Conservation (phyloP, 2,329 filamentous ascomycete genomes). For the Coniochaeta pulveracea region DNA sequence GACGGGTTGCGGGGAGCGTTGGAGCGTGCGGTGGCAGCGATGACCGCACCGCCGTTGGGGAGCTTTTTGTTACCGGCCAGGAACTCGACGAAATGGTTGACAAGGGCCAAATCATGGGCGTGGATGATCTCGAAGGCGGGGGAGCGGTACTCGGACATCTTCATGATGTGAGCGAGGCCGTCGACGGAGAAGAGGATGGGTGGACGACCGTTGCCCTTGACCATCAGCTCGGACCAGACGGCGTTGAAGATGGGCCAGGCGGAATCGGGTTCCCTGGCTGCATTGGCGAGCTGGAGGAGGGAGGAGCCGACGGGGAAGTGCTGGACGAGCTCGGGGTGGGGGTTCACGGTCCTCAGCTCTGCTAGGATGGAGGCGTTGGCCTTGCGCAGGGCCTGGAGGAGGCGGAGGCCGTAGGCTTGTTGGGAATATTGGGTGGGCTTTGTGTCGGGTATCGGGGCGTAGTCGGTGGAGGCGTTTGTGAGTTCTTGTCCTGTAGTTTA, state of each 20-base stretch:
- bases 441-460: conserved; percentile 54
- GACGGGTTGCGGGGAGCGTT: conserved; percentile 56
- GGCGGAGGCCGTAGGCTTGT: conserved; percentile 61
- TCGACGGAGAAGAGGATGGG: conserved; percentile 68
- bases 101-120: conserved; percentile 69
- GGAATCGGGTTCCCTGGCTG: conserved; percentile 62
- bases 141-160: conserved; percentile 61
- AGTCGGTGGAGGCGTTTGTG: conserved; percentile 69
- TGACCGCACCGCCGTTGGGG: conserved; percentile 65
- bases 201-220: conserved; percentile 28
- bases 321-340: conserved; percentile 30
- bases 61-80: conserved; percentile 48
- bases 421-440: conserved; percentile 59
- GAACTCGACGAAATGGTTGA: conserved; percentile 63
- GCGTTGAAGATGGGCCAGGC: conserved; percentile 74
- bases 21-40: conserved; percentile 63
- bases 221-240: conserved; percentile 66
- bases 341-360: conserved; percentile 29
- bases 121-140: conserved; percentile 66
- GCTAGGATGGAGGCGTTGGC: conserved; percentile 60
- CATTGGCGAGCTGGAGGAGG: conserved; percentile 58
- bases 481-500: conserved; percentile 60
- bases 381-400: conserved; percentile 61
- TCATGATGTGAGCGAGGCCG: conserved; percentile 73
- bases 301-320: conserved; percentile 47